A percentile compares a stretch with the other conserved stretches of the same genome.
Evolutionary conservation across 352 stramenopile genomes (phyloP).

Genomic region (Globisporangium camurandrum): DNA sequence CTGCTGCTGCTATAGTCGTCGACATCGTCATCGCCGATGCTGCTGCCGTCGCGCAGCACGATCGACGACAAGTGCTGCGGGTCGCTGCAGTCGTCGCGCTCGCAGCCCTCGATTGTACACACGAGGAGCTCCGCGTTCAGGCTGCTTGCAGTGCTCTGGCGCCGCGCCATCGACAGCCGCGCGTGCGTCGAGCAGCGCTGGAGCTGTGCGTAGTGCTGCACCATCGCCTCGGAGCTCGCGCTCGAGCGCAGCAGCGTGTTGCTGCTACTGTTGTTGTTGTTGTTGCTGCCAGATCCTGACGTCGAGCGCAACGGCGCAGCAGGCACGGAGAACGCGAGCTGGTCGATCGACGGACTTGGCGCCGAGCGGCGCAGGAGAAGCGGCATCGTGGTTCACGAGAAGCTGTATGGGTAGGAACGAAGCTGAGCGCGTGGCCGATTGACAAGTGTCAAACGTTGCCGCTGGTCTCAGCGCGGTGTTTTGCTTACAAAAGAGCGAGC

Average conservation of each 20-base stretch:
- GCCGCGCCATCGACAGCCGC: constrained; percentile 23
- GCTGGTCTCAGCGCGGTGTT: background rate
- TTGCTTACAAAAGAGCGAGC: background rate
- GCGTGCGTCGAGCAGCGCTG: constrained; percentile 29
- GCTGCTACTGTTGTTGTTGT: background rate
- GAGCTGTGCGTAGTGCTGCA: constrained; percentile 14
- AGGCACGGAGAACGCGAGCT: constrained; percentile 47
- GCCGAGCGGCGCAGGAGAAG: constrained; percentile 56
- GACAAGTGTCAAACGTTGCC: background rate
- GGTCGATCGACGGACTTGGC: constrained; percentile 61
- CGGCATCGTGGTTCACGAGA: constrained; percentile 61
- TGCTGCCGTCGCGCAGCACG: constrained; percentile 11
- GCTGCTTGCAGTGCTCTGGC: constrained; percentile 26
- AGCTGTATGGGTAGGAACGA: background rate
- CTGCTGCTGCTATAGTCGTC: constrained; percentile 14
- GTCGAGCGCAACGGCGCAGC: constrained; percentile 16
- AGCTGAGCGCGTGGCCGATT: too few species aligned
- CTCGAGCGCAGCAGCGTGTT: constrained; percentile 8
- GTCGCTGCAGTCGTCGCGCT: constrained; percentile 14
- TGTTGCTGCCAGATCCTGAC: constrained; percentile 4
- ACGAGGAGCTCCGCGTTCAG: constrained; percentile 15
- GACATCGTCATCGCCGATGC: constrained; percentile 12
- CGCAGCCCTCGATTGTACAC: constrained; percentile 8
- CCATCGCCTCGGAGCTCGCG: constrained; percentile 1
- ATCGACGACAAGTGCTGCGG: constrained; percentile 8